These are phyloP conservation scores for Candida easanensis DNA, from an alignment of 805 yeast genomes.

Conservation along the genomic window DNA sequence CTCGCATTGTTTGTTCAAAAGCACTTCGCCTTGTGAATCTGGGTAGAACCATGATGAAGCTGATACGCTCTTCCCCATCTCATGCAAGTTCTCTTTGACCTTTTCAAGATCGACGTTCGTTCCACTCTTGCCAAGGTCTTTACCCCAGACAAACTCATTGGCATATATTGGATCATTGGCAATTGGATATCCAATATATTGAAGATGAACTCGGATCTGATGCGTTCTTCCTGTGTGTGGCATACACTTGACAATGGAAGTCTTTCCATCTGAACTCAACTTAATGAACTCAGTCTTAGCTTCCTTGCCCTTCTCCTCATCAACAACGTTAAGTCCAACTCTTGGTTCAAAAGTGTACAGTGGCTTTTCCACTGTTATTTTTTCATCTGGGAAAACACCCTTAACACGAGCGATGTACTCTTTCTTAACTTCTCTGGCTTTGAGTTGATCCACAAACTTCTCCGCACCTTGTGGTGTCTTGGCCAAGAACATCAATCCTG, in stretches of 20 bases:
- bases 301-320: constrained; percentile 44
- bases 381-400: constrained; percentile 77
- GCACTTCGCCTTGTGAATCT: constrained; percentile 54
- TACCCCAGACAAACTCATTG: constrained; percentile 79
- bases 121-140: constrained; percentile 54
- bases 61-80: constrained; percentile 66
- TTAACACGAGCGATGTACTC: constrained; percentile 85
- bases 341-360: constrained; percentile 71
- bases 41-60: constrained; percentile 37
- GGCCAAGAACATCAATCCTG: constrained; percentile 79
- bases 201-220: constrained; percentile 91
- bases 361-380: constrained; percentile 61
- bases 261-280: constrained; percentile 27
- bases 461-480: constrained; percentile 56
- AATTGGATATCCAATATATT: constrained; percentile 84
- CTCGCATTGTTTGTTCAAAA: constrained; percentile 57
- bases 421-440: constrained; percentile 54
- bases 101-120: constrained; percentile 48
- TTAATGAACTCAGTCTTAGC: constrained; percentile 65
- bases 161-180: constrained; percentile 92
- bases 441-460: constrained; percentile 52
- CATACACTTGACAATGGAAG: constrained; percentile 74
- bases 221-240: constrained; percentile 95
- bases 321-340: constrained; percentile 54
- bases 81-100: constrained; percentile 49